Evolutionary conservation across 768 basidiomycete genomes (phyloP).

Genomic region (Agaricus sinodeliciosus): DNA sequence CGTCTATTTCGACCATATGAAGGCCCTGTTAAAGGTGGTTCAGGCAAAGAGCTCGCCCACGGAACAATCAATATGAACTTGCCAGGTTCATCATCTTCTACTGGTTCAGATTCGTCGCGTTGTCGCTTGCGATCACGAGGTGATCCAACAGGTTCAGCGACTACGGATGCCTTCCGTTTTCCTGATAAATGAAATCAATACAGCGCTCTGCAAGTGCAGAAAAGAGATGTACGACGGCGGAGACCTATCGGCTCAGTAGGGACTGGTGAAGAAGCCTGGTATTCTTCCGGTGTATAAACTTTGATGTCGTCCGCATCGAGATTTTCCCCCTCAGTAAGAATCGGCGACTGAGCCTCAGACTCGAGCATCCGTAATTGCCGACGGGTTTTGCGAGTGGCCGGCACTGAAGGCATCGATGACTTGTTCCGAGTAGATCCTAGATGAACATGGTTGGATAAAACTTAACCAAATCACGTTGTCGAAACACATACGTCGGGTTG

Average conservation of each 20-base stretch:
- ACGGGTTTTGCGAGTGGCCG: conserved; percentile 22
- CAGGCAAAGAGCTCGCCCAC: conserved; percentile 8
- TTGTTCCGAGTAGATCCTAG: conserved; percentile 36
- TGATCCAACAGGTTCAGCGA: conserved; percentile 35
- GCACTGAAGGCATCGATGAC: conserved; percentile 25
- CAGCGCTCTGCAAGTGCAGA: background rate
- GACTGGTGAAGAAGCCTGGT: conserved; percentile 23
- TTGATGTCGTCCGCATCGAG: conserved; percentile 21
- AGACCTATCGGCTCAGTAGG: conserved; percentile 16
- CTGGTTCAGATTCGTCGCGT: conserved; percentile 64
- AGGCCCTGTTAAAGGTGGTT: background rate
- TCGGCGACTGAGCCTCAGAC: conserved; percentile 16
- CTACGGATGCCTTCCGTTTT: conserved; percentile 60
- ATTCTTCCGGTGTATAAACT: conserved; percentile 26
- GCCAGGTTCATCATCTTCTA: conserved; percentile 61
- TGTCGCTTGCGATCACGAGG: conserved; percentile 49
- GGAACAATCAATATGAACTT: conserved; percentile 4
- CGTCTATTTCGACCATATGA: conserved; percentile 2
- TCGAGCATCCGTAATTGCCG: conserved; percentile 25
- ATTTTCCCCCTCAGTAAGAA: conserved; percentile 18
- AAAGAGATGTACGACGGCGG: conserved; percentile 25
- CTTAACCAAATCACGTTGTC: background rate
- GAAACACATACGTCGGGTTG: conserved; percentile 25
- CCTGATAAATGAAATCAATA: conserved; percentile 25
- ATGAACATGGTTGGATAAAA: background rate